Evolutionary conservation across 2,329 filamentous ascomycete species (phyloP).

Genomic region (Claviceps pazoutovae): DNA sequence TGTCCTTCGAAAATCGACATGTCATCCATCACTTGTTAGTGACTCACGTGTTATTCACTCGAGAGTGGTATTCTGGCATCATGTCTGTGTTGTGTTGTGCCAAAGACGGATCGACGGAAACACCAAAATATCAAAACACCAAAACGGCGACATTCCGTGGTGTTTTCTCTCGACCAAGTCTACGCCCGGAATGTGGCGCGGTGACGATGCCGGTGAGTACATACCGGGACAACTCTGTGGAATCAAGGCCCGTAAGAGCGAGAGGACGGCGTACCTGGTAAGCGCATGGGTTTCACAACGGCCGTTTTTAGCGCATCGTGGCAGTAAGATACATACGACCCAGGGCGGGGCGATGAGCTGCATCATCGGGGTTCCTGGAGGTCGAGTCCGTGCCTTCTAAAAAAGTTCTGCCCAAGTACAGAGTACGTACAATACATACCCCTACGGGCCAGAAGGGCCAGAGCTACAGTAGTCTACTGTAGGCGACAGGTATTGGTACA

Average conservation of each 20-base stretch:
- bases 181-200: background rate
- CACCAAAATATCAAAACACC: background rate
- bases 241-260: background rate
- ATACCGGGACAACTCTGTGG: background rate
- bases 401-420: background rate
- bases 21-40: too few species aligned
- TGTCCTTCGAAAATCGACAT: background rate
- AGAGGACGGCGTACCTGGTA: background rate
- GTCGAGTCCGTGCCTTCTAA: background rate
- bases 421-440: background rate
- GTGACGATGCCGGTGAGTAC: background rate
- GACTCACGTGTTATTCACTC: too few species aligned
- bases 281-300: conserved; percentile 1
- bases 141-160: background rate
- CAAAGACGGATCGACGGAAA: background rate
- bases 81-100: too few species aligned
- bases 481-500: background rate
- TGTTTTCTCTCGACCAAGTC: background rate
- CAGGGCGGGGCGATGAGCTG: conserved; percentile 1
- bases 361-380: conserved; percentile 1
- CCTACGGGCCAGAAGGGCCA: background rate
- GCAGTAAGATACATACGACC: conserved; percentile 1
- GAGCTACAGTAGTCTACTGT: too few species aligned
- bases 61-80: too few species aligned
- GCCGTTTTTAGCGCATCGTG: conserved; percentile 4